Evolutionary conservation across 78 protist species (phyloP), one percentile per base, ranked within the genome.

Genomic region (Protostelium mycophagum): DNA sequence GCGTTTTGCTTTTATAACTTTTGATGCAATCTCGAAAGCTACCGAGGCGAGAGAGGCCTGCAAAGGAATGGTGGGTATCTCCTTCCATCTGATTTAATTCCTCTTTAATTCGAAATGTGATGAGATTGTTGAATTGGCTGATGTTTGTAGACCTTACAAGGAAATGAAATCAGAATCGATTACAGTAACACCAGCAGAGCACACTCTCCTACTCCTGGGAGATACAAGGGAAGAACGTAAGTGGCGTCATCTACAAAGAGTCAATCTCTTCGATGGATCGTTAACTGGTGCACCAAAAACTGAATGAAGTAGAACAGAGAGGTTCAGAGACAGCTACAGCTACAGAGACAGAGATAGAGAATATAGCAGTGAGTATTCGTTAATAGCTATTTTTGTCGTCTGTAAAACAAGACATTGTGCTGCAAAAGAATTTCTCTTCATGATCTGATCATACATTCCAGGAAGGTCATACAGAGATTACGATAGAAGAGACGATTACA

Each of bases 161-260:
- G 94, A 5, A 88, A 86, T 29, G 28, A 29, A 0, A 88, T 92
- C n/a, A 51, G 94, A n/a, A 92, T 90, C 0, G 94, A 92, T 86
- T 92, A 88, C 83, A 88, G 91, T 16, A 90, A 91, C n/a, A 87
- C 94, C 0, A 36, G 38, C 51, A 84, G 35, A 35, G 85, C 94
- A 88, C 94, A 92, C 36, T 91, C 89, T 28, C 92, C 92, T 85
- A 90, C 92, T 9, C 92, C 92, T 85, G 92, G 92, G 1, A 90
- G 34, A 90, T 90, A 90, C 37, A 86, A 29, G 86, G 92, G 92
- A 28, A 90, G 87, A 37, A 86, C 92, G 91, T 25, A 25, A 5
- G 5, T 16, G 31, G 16, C 31, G 73, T 5, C 73, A 51, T 51
- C 73, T 51, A 51, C 31, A 51, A 51, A 16, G 31, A 51, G 73